Percentiles rank a stretch among this genome's conserved stretches.
Evolutionary conservation across 768 basidiomycete species (phyloP).

Genomic region (Termitomyces sp.): DNA sequence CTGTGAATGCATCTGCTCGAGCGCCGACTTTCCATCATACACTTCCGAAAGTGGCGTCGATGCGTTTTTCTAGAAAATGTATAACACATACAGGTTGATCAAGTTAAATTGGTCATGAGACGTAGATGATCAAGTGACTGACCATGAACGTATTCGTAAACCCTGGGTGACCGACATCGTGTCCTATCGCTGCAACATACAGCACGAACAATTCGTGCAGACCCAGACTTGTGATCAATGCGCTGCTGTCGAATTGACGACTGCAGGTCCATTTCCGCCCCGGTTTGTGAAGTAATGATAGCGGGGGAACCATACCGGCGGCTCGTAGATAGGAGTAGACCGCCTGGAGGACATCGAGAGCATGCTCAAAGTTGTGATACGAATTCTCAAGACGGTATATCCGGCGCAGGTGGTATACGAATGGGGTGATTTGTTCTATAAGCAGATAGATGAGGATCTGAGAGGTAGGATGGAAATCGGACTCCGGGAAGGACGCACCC

Average conservation of each 20-base stretch:
- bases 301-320: constrained; percentile 77
- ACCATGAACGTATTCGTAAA: constrained; percentile 94
- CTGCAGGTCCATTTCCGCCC: constrained; percentile 36
- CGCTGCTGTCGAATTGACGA: constrained; percentile 29
- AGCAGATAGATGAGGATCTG: constrained; percentile 5
- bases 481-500: constrained; percentile 34
- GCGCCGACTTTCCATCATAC: constrained; percentile 83
- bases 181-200: constrained; percentile 90
- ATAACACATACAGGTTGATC: not conserved
- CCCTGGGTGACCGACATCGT: constrained; percentile 97
- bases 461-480: constrained; percentile 11
- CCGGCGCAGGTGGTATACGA: constrained; percentile 84
- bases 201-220: constrained; percentile 79
- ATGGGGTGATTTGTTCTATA: constrained; percentile 66
- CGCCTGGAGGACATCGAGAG: constrained; percentile 93
- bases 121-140: constrained; percentile 20
- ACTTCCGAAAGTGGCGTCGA: constrained; percentile 82
- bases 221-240: constrained; percentile 38
- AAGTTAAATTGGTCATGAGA: not conserved
- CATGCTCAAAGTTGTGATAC: constrained; percentile 98
- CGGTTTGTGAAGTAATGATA: constrained; percentile 54
- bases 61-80: constrained; percentile 80
- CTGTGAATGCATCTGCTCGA: constrained; percentile 90
- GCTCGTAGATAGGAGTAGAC: constrained; percentile 78
- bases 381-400: constrained; percentile 89